Evolutionary conservation across 2,329 filamentous ascomycete genomes (phyloP), one percentile per base, ranked within the genome.

Genomic region (Penicillium sp.): DNA sequence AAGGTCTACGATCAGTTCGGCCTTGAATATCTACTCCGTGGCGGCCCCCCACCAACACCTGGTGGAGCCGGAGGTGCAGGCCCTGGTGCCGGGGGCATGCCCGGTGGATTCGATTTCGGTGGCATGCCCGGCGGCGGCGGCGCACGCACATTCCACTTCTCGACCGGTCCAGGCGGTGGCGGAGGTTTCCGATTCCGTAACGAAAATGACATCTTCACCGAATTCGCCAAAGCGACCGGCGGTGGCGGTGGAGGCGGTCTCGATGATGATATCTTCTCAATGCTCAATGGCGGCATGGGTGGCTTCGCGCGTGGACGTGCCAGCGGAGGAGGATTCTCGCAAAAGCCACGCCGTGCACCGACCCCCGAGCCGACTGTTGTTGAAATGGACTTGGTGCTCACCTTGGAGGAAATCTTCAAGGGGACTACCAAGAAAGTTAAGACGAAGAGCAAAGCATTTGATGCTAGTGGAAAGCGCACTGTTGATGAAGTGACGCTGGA

Each of bases 341-440:
- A 57, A 10, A 64, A 72, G 55, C 57, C 66, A 8, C 68, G 71
- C 64, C 69, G 77, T 21, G 71, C 75, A 5, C 76, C 75, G 14
- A 91, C 91, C 3, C 90, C 91, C 0, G 93, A 98, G 72, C 90
- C 96, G 19, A 92, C 92, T 0, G 93, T 96, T 1, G 88, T 98
- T 11, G 93, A 98, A 77, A 89, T 90, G 69, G 87, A 90, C 46
- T 76, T 99, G 60, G 86, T 88, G 3, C 80, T 99, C 22, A 86
- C 89, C 2, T 79, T 99, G 33, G 95, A 99, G 75, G 95, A 99
- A 70, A 78, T 98, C 60, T 98, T 86, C 79, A 87, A 84, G 26
- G 95, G 95, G 42, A 86, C 87, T 35, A 91, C 89, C 49, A 99
- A 99, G 85, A 97, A 96, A 83, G 91, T 99, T 84, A 96, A 95